These are phyloP conservation scores for Galerina marginata DNA, from an alignment of 768 basidiomycete species.

Conservation along the genomic window DNA sequence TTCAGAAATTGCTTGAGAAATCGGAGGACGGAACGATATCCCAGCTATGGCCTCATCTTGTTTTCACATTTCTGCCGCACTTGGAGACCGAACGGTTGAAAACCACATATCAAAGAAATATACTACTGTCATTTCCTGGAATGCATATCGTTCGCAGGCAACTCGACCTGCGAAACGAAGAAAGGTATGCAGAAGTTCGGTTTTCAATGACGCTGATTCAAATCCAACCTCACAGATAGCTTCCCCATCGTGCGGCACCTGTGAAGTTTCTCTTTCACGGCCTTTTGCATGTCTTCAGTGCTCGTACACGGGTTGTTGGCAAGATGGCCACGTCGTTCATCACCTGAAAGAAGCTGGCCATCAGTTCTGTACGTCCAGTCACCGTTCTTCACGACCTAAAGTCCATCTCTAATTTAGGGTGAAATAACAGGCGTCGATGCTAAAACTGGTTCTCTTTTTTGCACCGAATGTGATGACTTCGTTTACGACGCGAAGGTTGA, in stretches of 20 bases:
- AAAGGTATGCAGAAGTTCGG: slow-evolving; percentile 49
- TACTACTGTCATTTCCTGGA: slow-evolving; percentile 43
- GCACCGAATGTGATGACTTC: slow-evolving; percentile 76
- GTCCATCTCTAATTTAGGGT: neutral
- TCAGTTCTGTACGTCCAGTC: slow-evolving; percentile 64
- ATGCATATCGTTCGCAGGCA: slow-evolving; percentile 18
- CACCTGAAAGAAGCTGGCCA: slow-evolving; percentile 68
- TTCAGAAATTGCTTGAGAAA: too few species aligned
- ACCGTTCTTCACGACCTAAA: neutral
- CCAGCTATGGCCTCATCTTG: slow-evolving; percentile 28
- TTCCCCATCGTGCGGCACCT: slow-evolving; percentile 68
- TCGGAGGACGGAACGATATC: neutral
- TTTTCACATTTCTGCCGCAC: slow-evolving; percentile 46
- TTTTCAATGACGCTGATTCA: neutral
- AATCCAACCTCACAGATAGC: slow-evolving; percentile 40
- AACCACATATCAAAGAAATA: slow-evolving; percentile 52
- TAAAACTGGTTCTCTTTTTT: slow-evolving; percentile 77
- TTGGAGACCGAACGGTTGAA: slow-evolving; percentile 34
- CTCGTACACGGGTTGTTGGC: slow-evolving; percentile 73
- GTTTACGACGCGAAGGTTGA: slow-evolving; percentile 65
- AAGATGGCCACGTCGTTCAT: slow-evolving; percentile 53
- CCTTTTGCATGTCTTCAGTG: slow-evolving; percentile 82
- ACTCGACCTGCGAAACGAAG: slow-evolving; percentile 60
- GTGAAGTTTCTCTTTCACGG: slow-evolving; percentile 57
- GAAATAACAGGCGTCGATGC: slow-evolving; percentile 67